Conservation (phyloP, 2,329 filamentous ascomycete genomes). For the Geosmithia morbida region DNA sequence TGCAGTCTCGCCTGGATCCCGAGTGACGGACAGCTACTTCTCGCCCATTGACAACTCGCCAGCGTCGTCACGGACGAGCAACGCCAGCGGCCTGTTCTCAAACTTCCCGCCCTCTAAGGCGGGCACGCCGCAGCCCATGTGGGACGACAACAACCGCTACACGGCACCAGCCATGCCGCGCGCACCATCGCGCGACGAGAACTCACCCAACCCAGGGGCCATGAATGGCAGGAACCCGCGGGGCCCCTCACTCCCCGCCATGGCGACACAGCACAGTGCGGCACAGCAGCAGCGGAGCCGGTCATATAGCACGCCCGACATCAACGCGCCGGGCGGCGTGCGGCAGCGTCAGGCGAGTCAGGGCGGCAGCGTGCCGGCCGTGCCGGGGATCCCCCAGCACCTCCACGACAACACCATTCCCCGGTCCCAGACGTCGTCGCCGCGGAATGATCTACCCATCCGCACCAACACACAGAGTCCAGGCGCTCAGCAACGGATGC, state of each 20-base stretch:
- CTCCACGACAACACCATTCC: constrained; percentile 52
- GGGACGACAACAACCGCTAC: constrained; percentile 62
- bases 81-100: constrained; percentile 58
- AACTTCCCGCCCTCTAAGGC: constrained; percentile 53
- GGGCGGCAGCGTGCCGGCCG: constrained; percentile 43
- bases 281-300: constrained; percentile 60
- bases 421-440: constrained; percentile 72
- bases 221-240: constrained; percentile 51
- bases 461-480: constrained; percentile 60
- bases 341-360: constrained; percentile 40
- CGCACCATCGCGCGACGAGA: constrained; percentile 63
- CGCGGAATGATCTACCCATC: constrained; percentile 51
- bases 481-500: constrained; percentile 45
- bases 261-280: constrained; percentile 42
- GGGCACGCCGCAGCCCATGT: constrained; percentile 49
- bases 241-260: constrained; percentile 66
- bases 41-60: constrained; percentile 75
- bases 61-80: constrained; percentile 60
- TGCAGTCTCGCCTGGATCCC: constrained; percentile 44
- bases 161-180: constrained; percentile 79
- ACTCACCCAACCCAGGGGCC: constrained; percentile 49
- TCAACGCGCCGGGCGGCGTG: constrained; percentile 53
- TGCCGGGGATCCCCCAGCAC: constrained; percentile 64
- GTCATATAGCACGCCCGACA: constrained; percentile 92
- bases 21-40: constrained; percentile 76